Evolutionary conservation across 176 grass and related monocot species (phyloP).

Genomic region (Aegilops speltoides): DNA sequence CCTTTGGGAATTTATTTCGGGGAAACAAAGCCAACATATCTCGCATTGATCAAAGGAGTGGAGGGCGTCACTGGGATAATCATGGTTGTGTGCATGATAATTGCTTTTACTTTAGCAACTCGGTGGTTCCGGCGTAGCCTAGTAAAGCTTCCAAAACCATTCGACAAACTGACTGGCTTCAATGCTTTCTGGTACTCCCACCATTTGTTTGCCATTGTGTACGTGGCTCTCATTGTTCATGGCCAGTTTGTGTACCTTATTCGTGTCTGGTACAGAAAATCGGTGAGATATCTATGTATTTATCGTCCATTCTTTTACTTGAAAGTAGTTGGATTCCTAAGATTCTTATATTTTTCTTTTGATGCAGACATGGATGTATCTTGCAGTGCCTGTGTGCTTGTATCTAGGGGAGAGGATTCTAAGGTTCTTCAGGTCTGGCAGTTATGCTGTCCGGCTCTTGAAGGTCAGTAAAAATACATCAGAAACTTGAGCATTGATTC

Average conservation of each 20-base stretch:
- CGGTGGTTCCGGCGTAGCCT: constrained; percentile 89
- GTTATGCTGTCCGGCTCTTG: constrained; percentile 81
- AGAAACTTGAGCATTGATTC: constrained; percentile 24
- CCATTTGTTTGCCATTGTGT: constrained; percentile 87
- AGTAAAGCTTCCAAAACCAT: constrained; percentile 89
- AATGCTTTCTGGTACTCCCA: constrained; percentile 99
- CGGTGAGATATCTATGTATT: constrained; percentile 51
- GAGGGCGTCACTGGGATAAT: constrained; percentile 91
- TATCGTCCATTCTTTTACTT: constrained; percentile 6
- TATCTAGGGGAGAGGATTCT: constrained; percentile 87
- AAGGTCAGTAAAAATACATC: constrained; percentile 55
- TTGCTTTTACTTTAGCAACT: constrained; percentile 92
- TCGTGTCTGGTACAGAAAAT: constrained; percentile 69
- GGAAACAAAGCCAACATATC: constrained; percentile 74
- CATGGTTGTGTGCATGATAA: constrained; percentile 95
- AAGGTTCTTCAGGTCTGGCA: constrained; percentile 86
- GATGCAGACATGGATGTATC: constrained; percentile 98
- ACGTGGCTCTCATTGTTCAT: constrained; percentile 84
- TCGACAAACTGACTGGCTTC: constrained; percentile 92
- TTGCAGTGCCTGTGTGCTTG: constrained; percentile 81
- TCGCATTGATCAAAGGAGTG: constrained; percentile 60
- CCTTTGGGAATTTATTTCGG: constrained; percentile 70
- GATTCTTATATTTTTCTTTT: constrained; percentile 34
- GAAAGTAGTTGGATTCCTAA: not conserved
- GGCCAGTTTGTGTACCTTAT: constrained; percentile 87